Evolutionary conservation across 257 asterid species (phyloP), one percentile per base, ranked within the genome.

Genomic region (Solanum appendiculatum): DNA sequence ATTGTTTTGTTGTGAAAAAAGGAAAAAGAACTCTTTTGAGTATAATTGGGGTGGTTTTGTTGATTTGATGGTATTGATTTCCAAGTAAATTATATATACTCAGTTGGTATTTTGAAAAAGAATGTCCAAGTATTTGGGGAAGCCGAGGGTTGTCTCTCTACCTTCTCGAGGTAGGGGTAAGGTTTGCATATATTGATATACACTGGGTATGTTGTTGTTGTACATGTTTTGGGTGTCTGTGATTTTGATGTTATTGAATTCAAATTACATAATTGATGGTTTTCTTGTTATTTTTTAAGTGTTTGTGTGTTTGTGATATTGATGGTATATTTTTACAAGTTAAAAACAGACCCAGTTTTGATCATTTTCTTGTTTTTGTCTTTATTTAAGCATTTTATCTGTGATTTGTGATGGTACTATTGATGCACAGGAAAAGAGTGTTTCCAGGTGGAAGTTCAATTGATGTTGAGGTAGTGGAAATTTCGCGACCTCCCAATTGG

Each of bases 391-490:
- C 36, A 80, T 29, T n/a, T 42, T 4, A 6, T 78, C 13, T 15
- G 63, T n/a, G 64, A 27, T 27, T 77, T 42, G 60, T n/a, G 27
- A 85, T 86, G 89, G 63, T 72, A 39, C 54, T 16, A 88, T 87
- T 87, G 88, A 88, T 39, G 85, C 82, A 88, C 90, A 95, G 99
- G 97, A 94, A 94, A 90, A 92, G 94, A 92, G 91, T 90, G 78
- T 92, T 94, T 72, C 85, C 91, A 21, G 94, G 91, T 90, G 93
- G 95, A 75, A 68, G 94, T 87, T 92, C 88, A 82, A 88, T 89
- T 74, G 97, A 93, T n/a, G 93, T 87, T 86, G 97, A 93, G 23
- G 96, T 89, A 87, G 87, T 89, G 89, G 98, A 95, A 87, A 85
- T 89, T 21, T 44, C 94, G 86, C 93, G 94, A 85, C 94, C 93